These are phyloP conservation scores for Blastomyces percursus DNA, from an alignment of 2,329 filamentous ascomycete genomes.

Conservation along the genomic window DNA sequence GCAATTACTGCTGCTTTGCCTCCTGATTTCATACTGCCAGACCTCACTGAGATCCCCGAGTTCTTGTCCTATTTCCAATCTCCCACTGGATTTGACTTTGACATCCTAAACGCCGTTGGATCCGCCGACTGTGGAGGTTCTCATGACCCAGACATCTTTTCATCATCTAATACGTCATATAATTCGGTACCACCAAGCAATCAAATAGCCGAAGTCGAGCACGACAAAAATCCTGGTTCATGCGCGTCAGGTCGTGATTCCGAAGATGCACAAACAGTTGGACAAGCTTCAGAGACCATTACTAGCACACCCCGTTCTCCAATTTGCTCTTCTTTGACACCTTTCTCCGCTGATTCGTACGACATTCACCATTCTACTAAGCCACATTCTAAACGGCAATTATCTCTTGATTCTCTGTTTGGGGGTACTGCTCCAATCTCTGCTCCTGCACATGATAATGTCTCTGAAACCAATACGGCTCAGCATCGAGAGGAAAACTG, in stretches of 20 bases:
- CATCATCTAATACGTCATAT: background rate
- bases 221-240: background rate
- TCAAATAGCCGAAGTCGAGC: background rate
- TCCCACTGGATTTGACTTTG: background rate
- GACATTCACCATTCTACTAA: background rate
- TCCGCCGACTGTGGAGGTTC: background rate
- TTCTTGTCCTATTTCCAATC: background rate
- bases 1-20: background rate
- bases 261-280: background rate
- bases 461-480: background rate
- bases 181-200: background rate
- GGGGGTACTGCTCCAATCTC: background rate
- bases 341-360: background rate
- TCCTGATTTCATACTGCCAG: background rate
- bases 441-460: background rate
- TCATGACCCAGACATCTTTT: background rate
- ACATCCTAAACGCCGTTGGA: background rate
- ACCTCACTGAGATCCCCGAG: background rate
- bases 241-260: background rate
- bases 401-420: background rate
- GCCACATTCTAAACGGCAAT: background rate
- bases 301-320: background rate
- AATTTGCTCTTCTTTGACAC: background rate
- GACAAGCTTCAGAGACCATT: background rate
- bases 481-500: background rate